These are phyloP conservation scores for Monilinia fructicola DNA, from an alignment of 2,329 filamentous ascomycete species.

Conservation along the genomic window DNA sequence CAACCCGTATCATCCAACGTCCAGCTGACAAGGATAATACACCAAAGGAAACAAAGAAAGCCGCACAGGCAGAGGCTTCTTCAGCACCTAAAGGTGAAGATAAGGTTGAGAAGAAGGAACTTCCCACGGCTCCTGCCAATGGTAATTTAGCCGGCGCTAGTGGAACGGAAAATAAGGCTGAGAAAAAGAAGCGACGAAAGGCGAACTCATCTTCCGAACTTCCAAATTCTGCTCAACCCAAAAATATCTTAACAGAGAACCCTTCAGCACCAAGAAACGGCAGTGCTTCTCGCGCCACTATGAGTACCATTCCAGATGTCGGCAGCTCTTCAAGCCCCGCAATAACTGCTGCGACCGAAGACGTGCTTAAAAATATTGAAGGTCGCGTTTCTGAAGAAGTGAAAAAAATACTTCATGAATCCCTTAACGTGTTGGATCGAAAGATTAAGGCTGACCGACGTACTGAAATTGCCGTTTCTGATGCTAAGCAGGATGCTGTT, in stretches of 20 bases:
- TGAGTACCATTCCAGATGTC: conserved; percentile 27
- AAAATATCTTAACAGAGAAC: conserved; percentile 40
- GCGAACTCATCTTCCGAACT: conserved; percentile 45
- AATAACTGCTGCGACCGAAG: conserved; percentile 43
- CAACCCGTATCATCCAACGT: conserved; percentile 36
- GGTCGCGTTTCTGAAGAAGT: conserved; percentile 50
- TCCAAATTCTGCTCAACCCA: conserved; percentile 31
- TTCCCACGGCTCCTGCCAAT: conserved; percentile 28
- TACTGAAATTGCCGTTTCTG: conserved; percentile 59
- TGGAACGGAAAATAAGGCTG: conserved; percentile 53
- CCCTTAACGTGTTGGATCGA: conserved; percentile 61
- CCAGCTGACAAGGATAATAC: conserved; percentile 34
- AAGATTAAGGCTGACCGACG: conserved; percentile 67
- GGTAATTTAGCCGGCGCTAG: conserved; percentile 33
- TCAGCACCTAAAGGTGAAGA: conserved; percentile 41
- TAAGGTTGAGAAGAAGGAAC: conserved; percentile 42
- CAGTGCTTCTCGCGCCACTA: conserved; percentile 30
- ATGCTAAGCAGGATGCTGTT: conserved; percentile 68
- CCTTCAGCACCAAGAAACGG: conserved; percentile 37
- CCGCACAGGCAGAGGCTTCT: conserved; percentile 29
- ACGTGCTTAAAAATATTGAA: conserved; percentile 49
- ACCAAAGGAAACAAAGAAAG: conserved; percentile 37
- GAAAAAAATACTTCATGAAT: conserved; percentile 54
- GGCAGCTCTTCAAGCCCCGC: conserved; percentile 21
- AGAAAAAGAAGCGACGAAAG: conserved; percentile 73